phyloP scores from a whole-genome alignment of 805 yeast genomes.

The Danielozyma ontarioensis region DNA sequence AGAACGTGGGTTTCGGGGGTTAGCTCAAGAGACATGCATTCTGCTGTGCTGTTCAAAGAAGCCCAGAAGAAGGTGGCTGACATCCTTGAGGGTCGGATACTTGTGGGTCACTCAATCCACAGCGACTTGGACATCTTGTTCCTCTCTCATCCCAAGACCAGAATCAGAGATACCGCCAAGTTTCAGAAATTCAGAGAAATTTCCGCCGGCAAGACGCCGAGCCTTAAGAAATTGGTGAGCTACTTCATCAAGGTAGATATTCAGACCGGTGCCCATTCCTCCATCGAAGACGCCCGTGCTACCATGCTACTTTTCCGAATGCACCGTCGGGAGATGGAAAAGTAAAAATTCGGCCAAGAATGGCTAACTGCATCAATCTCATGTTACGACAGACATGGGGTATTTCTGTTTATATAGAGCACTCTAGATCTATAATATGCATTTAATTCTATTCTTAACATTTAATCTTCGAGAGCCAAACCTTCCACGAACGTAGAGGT shows the following conservation, averaged over 20 bases:
- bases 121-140: slow-evolving; percentile 70
- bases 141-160: slow-evolving; percentile 59
- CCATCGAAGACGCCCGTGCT: slow-evolving; percentile 87
- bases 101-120: slow-evolving; percentile 83
- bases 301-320: slow-evolving; percentile 76
- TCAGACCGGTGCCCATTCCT: slow-evolving; percentile 74
- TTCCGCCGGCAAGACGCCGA: slow-evolving; percentile 66
- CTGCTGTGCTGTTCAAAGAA: slow-evolving; percentile 60
- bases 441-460: no score
- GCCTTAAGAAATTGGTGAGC: slow-evolving; percentile 58
- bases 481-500: slow-evolving; percentile 34
- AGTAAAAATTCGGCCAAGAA: no score
- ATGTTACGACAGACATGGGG: no score
- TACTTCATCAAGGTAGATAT: slow-evolving; percentile 56
- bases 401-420: no score
- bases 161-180: slow-evolving; percentile 70
- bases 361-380: no score
- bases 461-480: slow-evolving; percentile 26
- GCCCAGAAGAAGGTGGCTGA: slow-evolving; percentile 58
- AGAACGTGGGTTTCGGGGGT: slow-evolving; percentile 92
- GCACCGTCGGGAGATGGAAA: slow-evolving; percentile 59
- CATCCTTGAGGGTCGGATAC: slow-evolving; percentile 47
- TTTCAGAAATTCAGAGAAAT: slow-evolving; percentile 54
- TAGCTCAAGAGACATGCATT: slow-evolving; percentile 59
- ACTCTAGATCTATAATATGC: no score